Evolutionary conservation across 129 eudicot species (phyloP), one percentile per base, ranked within the genome.

Genomic region (Ambrosia trifida): DNA sequence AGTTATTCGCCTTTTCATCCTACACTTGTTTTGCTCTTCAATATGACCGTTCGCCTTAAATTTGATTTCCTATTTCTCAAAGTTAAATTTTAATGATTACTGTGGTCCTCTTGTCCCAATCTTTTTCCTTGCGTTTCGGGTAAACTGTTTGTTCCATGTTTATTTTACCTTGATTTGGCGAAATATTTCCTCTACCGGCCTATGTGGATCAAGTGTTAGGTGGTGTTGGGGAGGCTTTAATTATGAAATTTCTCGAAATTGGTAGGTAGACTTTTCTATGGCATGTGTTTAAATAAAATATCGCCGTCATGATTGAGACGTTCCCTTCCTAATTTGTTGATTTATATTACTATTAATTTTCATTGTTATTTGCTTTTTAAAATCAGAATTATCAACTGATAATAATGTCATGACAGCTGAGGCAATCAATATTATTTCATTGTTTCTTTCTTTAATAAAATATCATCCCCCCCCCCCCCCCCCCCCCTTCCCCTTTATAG

Each of bases 391-490:
- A 66, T 72, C 31, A 67, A 40, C 67, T 68, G 11, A 13, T 80
- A 74, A 61, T 61, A 53, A 68, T 80, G 72, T 51, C 80, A 80
- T 74, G 66, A 41, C 76, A 68, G 76, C 80, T 41, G 60, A 68
- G 66, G 79, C 72, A 19, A 54, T 58, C 46, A 73, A 50, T 10
- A 74, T 45, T 11, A 18, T 46, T 46, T 63, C 73, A 53, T 57
- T 59, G 40, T 73, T 67, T 31, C 58, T 57, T 72, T 79, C 73
- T 49, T 71, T 49, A 18, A 33, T 30, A 9, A 45, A 9, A 45
- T 13, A 60, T 63, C 28, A 38, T 47, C 66, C 52, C 11, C 49
- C 46, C 17, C 28, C 60, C 49, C 46, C 17, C 28, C 60, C 66
- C 52, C 11, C 49, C 46, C 17, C 28, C 60, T n/a, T n/a, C n/a